Base-by-base conservation (phyloP, 148 eudicot genomes). In the Polygonum aviculare region DNA sequence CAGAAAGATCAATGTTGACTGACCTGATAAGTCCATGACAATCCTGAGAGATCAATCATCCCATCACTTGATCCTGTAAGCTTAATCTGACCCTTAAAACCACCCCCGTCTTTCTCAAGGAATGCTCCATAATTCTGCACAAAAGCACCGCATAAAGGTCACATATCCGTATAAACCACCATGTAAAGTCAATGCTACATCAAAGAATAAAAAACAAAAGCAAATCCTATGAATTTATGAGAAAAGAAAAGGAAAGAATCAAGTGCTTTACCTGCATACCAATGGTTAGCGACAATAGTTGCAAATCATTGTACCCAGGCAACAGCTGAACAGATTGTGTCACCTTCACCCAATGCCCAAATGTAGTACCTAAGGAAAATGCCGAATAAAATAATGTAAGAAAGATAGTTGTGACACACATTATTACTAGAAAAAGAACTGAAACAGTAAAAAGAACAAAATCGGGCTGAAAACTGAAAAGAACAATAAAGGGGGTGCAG, bases 41-140 rank as follows among this genome's bases (percentile, higher is more conserved):
- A 82, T 65, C 77, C 77, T 67, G 97, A 84, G 41, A 95, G 88
- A 83, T 90, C 82, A 73, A 93, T 60, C 73, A 87, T 89, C 52
- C 94, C 94, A 59, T 83, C 80, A 76, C 72, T 85, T 70, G 85
- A 83, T 72, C 97, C 97, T 21, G 87, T 82, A 76, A 95, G 86
- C 79, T 85, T 89, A 38, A 95, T 84, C 74, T 79, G 90, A 69
- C 99, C 96, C 82, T 79, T 86, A 77, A 95, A 89, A 19, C 99
- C 99, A 76, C 92, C 97, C 62, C 97, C 99, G 79, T 95, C 99
- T 83, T 86, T 90, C 90, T 95, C 98, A 77, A 81, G 77, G 84
- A 89, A 89, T 59, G 99, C 94, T 73, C 99, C 99, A 84, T 89
- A 91, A 74, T 95, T 93, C 97, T 95, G 88, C 73, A 85, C 44